Conservation (phyloP, 148 eudicot genomes). For the Rhododendron simsii region DNA sequence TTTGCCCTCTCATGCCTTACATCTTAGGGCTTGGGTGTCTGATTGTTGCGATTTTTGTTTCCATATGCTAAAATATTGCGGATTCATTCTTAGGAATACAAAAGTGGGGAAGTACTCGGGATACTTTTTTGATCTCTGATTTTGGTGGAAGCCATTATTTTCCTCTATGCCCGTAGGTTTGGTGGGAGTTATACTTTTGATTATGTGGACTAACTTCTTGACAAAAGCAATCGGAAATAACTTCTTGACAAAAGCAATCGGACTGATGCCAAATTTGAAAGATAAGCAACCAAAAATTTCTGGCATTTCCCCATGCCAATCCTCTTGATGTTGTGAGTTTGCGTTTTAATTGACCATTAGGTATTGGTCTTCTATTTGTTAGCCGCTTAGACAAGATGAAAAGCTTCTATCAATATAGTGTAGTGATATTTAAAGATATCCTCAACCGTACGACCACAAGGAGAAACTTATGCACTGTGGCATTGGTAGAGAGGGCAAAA, state of each 20-base stretch:
- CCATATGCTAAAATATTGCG: not conserved
- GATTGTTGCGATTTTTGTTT: not conserved
- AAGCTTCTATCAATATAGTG: not conserved
- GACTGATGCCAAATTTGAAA: not conserved
- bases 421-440: not conserved
- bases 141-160: not conserved
- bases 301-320: not conserved
- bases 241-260: not conserved
- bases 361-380: not conserved
- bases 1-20: not conserved
- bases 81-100: not conserved
- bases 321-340: not conserved
- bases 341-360: not conserved
- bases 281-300: not conserved
- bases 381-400: not conserved
- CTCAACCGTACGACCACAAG: not conserved
- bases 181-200: not conserved
- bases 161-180: not conserved
- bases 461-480: not conserved
- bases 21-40: not conserved
- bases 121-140: not conserved
- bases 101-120: not conserved
- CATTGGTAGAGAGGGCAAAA: conserved; percentile 3
- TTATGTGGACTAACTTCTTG: not conserved
- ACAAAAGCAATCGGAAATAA: not conserved